Evolutionary conservation across 805 yeast species (phyloP), one percentile per base, ranked within the genome.

Genomic region (Myxozyma mucilagina): DNA sequence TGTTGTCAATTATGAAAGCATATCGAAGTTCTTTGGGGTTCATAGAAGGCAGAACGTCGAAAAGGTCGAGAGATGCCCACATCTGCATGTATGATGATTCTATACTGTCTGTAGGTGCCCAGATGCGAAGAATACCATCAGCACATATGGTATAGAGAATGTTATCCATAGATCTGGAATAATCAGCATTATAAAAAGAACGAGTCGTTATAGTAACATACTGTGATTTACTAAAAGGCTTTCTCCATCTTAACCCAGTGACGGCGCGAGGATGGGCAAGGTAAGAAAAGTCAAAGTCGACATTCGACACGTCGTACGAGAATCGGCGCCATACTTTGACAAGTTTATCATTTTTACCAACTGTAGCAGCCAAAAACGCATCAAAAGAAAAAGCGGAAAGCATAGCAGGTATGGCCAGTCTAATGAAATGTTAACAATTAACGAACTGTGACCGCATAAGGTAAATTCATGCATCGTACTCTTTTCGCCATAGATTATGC

Each of bases 301-400:
- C 62, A 43, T 84, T 80, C 39, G 82, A 84, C 32, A 81, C 80
- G 38, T 87, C 90, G 69, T 85, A 89, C 7, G 87, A 81, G 7
- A 84, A 78, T 53, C 97, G 76, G 56, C 85, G 79, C 96, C 97
- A 92, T 1, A 90, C 78, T 70, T 89, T 90, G 34, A 89, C 84
- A 13, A 87, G 76, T 39, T 78, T 78, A 71, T 90, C 96, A 70
- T 80, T 82, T 44, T 76, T 76, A 0, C 88, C 85, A 42, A 82
- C 79, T 52, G 87, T 80, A 8, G 91, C 87, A 20, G 91, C 83
- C 47, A 85, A 78, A 54, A 81, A 80, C 0, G 90, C 83, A 65
- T 88, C 87, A n/a, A 82, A 84, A 0, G 96, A 83, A 29, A 89
- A 81, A 35, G 78, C 76, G 4, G 85, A 81, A 51, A 76, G 67